Percentiles rank a stretch among this genome's conserved stretches.
Evolutionary conservation across 2,329 filamentous ascomycete genomes (phyloP).

Genomic region (Pyricularia grisea): DNA sequence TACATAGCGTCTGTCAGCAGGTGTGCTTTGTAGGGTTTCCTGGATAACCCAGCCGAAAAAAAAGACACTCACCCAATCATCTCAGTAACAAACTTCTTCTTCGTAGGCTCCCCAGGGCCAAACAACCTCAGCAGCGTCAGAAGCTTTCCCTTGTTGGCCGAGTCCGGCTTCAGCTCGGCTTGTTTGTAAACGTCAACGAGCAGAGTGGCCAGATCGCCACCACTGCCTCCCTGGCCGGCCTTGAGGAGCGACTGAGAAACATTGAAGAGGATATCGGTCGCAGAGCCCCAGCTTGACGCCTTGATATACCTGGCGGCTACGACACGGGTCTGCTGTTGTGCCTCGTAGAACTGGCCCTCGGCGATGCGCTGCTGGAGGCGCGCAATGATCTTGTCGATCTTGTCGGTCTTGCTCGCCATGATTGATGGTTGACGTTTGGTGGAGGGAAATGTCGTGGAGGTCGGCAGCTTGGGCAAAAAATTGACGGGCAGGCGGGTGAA

Average conservation of each 20-base stretch:
- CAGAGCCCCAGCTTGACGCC: conserved; percentile 70
- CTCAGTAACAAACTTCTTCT: conserved; percentile 86
- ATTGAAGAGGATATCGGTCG: conserved; percentile 75
- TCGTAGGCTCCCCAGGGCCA: conserved; percentile 71
- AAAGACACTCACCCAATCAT: conserved; percentile 57
- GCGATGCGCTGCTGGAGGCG: conserved; percentile 50
- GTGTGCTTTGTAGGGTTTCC: not conserved
- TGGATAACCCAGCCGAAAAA: not conserved
- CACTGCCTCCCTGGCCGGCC: conserved; percentile 87
- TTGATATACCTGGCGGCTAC: conserved; percentile 93
- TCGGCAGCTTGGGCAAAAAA: not conserved
- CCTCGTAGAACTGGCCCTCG: conserved; percentile 90
- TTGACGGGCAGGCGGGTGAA: not conserved
- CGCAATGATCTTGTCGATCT: conserved; percentile 48
- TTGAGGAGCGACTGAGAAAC: conserved; percentile 80
- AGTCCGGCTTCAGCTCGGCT: conserved; percentile 68
- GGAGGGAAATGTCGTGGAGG: not conserved
- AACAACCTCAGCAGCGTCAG: conserved; percentile 76
- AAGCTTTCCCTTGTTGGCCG: conserved; percentile 63
- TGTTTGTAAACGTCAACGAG: conserved; percentile 88
- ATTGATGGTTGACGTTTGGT: not conserved
- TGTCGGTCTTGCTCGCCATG: conserved; percentile 25
- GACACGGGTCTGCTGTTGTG: conserved; percentile 94
- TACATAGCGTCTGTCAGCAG: not conserved
- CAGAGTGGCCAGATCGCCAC: conserved; percentile 80